Base-by-base conservation (phyloP, 257 asterid species). In the Nemophila menziesii region DNA sequence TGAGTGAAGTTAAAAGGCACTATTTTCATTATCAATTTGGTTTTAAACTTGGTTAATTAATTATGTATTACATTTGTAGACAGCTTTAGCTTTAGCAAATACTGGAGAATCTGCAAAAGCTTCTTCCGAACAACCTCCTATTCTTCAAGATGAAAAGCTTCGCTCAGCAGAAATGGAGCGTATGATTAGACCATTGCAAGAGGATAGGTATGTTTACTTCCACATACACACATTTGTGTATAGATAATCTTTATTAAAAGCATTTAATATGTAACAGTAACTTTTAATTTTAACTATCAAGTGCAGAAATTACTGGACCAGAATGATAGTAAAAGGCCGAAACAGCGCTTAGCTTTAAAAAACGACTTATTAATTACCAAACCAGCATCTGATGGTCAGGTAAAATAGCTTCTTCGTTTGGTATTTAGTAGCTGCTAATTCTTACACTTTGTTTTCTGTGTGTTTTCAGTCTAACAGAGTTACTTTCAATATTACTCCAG, bases 361-460 rank as follows among this genome's bases (percentile, higher is more conserved):
- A 90, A 90, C 65, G 96, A 82, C 63, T 79, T 85, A 92, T 89
- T 89, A 87, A 73, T 58, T 49, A 66, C 75, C 40, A 90, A 90
- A 62, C 99, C 96, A 13, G 56, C 74, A 39, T 79, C 94, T 20
- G 94, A 85, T 67, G 96, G 99, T 33, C 99, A 81, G 99, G 99
- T 90, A 75, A 33, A 39, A 20, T 17, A 23, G 42, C 54, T 33
- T 36, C 33, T 20, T 21, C 13, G 14, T 33, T 33, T 29, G 5
- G 12, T 29, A 29, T 29, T n/a, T n/a, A n/a, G n/a, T n/a, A n/a
- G n/a, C n/a, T n/a, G n/a, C n/a, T n/a, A n/a, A n/a, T n/a, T n/a
- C n/a, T n/a, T n/a, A n/a, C n/a, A n/a, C n/a, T n/a, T n/a, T n/a
- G n/a, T n/a, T n/a, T n/a, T n/a, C n/a, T n/a, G n/a, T n/a, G n/a